These are phyloP conservation scores for Talaromyces atroroseus DNA, from an alignment of 2,329 filamentous ascomycete species.

Conservation along the genomic window DNA sequence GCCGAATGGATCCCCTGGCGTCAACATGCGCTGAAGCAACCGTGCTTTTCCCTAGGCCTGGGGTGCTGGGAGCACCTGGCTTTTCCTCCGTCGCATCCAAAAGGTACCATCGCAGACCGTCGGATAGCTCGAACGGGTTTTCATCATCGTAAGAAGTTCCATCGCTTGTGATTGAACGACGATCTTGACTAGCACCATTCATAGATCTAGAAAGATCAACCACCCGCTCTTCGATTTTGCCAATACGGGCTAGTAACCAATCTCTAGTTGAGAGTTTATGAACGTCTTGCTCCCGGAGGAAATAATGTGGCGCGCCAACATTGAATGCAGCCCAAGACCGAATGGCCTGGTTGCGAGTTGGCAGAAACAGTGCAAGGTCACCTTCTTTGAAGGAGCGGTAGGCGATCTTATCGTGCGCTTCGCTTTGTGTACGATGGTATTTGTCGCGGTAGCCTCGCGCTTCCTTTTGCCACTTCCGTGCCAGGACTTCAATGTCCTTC, in stretches of 20 bases:
- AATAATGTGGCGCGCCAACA: conserved; percentile 93
- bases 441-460: conserved; percentile 82
- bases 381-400: conserved; percentile 95
- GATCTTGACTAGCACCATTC: conserved; percentile 50
- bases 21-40: conserved; percentile 84
- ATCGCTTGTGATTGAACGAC: conserved; percentile 47
- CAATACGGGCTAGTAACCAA: conserved; percentile 94
- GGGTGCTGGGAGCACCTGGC: conserved; percentile 82
- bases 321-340: conserved; percentile 98
- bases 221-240: conserved; percentile 83
- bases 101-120: conserved; percentile 92
- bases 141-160: conserved; percentile 69
- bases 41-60: conserved; percentile 84
- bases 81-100: conserved; percentile 93
- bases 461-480: conserved; percentile 89
- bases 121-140: conserved; percentile 93
- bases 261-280: conserved; percentile 81
- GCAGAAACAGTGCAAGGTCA: conserved; percentile 87
- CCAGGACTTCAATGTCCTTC: conserved; percentile 88
- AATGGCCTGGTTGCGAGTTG: conserved; percentile 87
- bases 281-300: conserved; percentile 83
- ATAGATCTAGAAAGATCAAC: conserved; percentile 84
- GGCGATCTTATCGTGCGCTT: conserved; percentile 92
- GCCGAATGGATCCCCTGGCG: conserved; percentile 64
- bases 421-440: conserved; percentile 71